Evolutionary conservation across 192 early-diverging fungal genomes (phyloP), one percentile per base, ranked within the genome.

Genomic region (Martensiomyces pterosporus): DNA sequence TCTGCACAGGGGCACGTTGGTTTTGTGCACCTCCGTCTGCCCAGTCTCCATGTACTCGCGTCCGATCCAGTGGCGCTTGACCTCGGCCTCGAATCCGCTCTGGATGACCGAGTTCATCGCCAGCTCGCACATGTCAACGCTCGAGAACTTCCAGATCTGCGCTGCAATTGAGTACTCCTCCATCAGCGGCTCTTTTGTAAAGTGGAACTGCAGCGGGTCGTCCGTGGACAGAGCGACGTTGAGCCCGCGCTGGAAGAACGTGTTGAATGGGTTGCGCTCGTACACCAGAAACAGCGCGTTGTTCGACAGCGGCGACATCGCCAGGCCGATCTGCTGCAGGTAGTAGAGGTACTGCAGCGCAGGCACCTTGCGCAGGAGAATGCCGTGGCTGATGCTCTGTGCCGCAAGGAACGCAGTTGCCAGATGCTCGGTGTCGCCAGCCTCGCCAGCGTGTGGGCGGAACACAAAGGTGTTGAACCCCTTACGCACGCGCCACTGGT

Each of bases 291-390:
- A 93, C 12, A 93, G 65, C 0, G 91, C 89, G 62, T 93, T 93
- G 75, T 93, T 93, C n/a, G 88, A 91, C 2, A 93, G 75, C 19
- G 91, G 91, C 8, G 86, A 89, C 91, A 93, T 92, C 43, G 91
- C 89, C 52, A 93, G 86, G 17, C 88, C 89, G 39, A 93, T 88
- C 55, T 93, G 91, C 51, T 89, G 83, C 32, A 93, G 59, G 60
- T 93, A 93, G 64, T 80, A 92, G 57, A 93, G 74, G 55, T 93
- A 93, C 61, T 93, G 91, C 22, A 93, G 59, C 0, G 83, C 91
- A 12, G 91, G 91, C 6, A 92, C 89, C 52, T 93, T 93, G 16
- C 91, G 79, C 26, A 93, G 61, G 23, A 91, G 53, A 46, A 93
- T 93, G 29, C 91, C 91, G 60, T 93, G 91, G 52, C 73, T 80